These are phyloP conservation scores for Lactarius quietus DNA, from an alignment of 768 basidiomycete species.

Conservation along the genomic window DNA sequence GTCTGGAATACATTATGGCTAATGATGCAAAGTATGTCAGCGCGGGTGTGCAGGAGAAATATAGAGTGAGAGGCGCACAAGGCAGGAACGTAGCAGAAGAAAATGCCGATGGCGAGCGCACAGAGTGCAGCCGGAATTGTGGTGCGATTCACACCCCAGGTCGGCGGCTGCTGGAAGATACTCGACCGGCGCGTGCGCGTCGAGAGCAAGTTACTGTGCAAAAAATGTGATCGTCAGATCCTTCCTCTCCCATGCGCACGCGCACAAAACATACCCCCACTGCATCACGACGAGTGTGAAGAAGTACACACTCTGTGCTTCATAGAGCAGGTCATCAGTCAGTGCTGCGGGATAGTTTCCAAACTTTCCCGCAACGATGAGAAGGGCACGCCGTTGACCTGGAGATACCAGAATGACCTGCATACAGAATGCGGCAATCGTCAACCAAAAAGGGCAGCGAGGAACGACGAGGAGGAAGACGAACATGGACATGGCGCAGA, in stretches of 20 bases:
- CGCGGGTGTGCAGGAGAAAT: not conserved
- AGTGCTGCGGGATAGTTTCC: constrained; percentile 39
- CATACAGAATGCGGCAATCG: not conserved
- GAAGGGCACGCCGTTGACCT: constrained; percentile 47
- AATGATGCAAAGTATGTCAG: not conserved
- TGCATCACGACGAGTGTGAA: constrained; percentile 56
- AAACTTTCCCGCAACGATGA: constrained; percentile 45
- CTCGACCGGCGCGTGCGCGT: constrained; percentile 53
- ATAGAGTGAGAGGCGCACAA: constrained; percentile 29
- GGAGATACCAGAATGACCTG: constrained; percentile 43
- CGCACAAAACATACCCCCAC: constrained; percentile 37
- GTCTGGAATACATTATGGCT: constrained; percentile 50
- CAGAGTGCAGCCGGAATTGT: constrained; percentile 44
- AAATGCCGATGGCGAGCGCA: constrained; percentile 42
- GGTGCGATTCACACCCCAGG: constrained; percentile 38
- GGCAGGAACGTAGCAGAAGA: constrained; percentile 42
- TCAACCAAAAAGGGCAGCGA: not conserved
- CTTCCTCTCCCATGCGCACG: not conserved
- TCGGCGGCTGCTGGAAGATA: constrained; percentile 53
- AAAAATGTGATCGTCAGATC: not conserved
- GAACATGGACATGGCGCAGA: constrained; percentile 49
- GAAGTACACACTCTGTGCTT: constrained; percentile 52
- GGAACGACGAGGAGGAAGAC: constrained; percentile 6
- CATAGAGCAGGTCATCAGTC: constrained; percentile 39
- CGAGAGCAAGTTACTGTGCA: constrained; percentile 44